A percentile compares a stretch with the other conserved stretches of the same genome.
phyloP scores from a whole-genome alignment of 2,329 filamentous ascomycete genomes.

The Diplocarpon mali region DNA sequence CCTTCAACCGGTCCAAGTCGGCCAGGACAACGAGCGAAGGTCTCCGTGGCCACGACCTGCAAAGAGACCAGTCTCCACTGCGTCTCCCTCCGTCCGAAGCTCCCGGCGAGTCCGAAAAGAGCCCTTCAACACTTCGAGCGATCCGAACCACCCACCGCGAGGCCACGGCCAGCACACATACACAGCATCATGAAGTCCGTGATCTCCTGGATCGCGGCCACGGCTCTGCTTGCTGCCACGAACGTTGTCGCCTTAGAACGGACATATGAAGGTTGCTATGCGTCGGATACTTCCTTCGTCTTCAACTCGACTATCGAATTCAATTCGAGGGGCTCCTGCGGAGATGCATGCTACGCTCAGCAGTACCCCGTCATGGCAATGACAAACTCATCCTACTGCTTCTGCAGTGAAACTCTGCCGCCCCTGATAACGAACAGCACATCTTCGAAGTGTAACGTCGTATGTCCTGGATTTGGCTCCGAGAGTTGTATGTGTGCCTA shows the following conservation, averaged over 20 bases:
- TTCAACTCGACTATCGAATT: slow-evolving; percentile 20
- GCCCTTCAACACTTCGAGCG: slow-evolving; percentile 4
- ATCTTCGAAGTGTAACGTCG: slow-evolving; percentile 15
- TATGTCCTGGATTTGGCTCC: slow-evolving; percentile 22
- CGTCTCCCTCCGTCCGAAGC: background rate
- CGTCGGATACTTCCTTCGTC: slow-evolving; percentile 17
- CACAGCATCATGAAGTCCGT: slow-evolving; percentile 21
- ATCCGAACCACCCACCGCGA: slow-evolving; percentile 7
- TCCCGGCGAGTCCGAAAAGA: background rate
- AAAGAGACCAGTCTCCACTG: background rate
- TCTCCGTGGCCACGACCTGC: slow-evolving; percentile 4
- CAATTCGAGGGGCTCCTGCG: slow-evolving; percentile 23
- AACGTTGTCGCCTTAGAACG: slow-evolving; percentile 10
- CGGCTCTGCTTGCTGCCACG: slow-evolving; percentile 13
- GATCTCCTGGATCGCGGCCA: slow-evolving; percentile 11
- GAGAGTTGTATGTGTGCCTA: slow-evolving; percentile 20
- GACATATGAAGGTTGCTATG: slow-evolving; percentile 22
- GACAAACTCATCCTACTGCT: slow-evolving; percentile 21
- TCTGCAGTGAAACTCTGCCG: slow-evolving; percentile 24
- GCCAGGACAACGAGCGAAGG: background rate
- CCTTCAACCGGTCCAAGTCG: too few relatives aligned
- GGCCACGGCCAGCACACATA: slow-evolving; percentile 14
- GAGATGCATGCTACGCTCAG: slow-evolving; percentile 3
- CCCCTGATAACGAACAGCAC: slow-evolving; percentile 12
- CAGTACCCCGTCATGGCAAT: slow-evolving; percentile 17